A percentile compares a stretch with the other conserved stretches of the same genome.
These are phyloP conservation scores for Gossypium sturtianum DNA, from an alignment of 345 rosid genomes.

Conservation along the genomic window DNA sequence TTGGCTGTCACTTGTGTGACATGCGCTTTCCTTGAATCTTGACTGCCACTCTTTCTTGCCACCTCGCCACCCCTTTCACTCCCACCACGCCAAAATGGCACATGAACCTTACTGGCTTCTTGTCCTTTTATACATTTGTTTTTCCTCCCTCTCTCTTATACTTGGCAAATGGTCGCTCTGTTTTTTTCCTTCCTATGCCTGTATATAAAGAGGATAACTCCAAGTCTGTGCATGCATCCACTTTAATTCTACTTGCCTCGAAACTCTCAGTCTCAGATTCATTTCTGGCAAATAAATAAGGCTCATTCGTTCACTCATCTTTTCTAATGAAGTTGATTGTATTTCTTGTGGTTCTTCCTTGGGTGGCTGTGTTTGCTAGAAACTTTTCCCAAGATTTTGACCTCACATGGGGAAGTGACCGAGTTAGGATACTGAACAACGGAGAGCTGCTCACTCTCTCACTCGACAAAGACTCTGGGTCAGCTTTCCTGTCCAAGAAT, in stretches of 20 bases:
- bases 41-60: neutral
- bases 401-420: constrained; percentile 57
- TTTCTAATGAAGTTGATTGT: neutral
- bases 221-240: neutral
- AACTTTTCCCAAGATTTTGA: constrained; percentile 43
- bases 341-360: neutral
- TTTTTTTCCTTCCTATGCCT: neutral
- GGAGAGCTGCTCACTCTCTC: constrained; percentile 57
- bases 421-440: constrained; percentile 46
- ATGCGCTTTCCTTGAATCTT: neutral
- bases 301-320: neutral
- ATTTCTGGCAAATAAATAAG: neutral
- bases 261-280: neutral
- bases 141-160: neutral
- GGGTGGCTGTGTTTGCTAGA: constrained; percentile 19
- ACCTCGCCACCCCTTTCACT: neutral
- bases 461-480: constrained; percentile 53
- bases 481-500: constrained; percentile 55
- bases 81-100: neutral
- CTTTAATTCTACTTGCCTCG: neutral
- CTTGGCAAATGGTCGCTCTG: neutral
- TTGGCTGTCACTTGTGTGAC: constrained; percentile 13
- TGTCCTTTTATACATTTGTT: neutral
- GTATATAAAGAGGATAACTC: neutral
- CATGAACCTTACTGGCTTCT: constrained; percentile 1